Evolutionary conservation across 176 grass and related monocot genomes (phyloP), one percentile per base, ranked within the genome.

Genomic region (Aegilops umbellulata): DNA sequence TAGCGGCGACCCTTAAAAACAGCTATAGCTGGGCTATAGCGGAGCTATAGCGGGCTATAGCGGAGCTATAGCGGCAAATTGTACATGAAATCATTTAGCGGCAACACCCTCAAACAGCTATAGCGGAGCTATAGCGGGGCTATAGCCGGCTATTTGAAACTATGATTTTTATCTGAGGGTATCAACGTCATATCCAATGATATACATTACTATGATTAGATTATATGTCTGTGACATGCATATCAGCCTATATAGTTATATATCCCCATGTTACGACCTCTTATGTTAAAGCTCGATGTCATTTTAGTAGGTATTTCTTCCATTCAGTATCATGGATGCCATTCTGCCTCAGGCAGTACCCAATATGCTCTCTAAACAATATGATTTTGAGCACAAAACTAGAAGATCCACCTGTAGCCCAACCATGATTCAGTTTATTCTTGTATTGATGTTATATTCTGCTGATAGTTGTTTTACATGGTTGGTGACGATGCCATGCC

Each of bases 221-320:
- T 31, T 39, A n/a, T 38, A 39, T 70, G 20, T 38, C 76, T 13
- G 11, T 11, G 29, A n/a, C 5, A 35, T n/a, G n/a, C n/a, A n/a
- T n/a, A n/a, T n/a, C n/a, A n/a, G n/a, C n/a, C n/a, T n/a, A n/a
- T n/a, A n/a, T n/a, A n/a, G n/a, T n/a, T 22, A 30, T 17, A n/a
- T 77, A 34, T 77, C 8, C 65, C 64, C 41, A 73, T 60, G 60
- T 4, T 58, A 65, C n/a, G 1, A 49, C 70, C 26, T 83, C 1
- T 83, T 78, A 83, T 47, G 1, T 78, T 69, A 61, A 46, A 47
- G 25, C 3, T 31, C 6, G 20, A 62, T 70, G 55, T 22, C 57
- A 75, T 65, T 80, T 65, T 80, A 65, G 23, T 67, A 53, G 15
- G 27, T 31, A 53, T 65, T 74, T 80, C 8, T 71, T 70, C 27